Evolutionary conservation across 495 filamentous ascomycete genomes (phyloP), one percentile per base, ranked within the genome.

Genomic region (Zalerion maritima): DNA sequence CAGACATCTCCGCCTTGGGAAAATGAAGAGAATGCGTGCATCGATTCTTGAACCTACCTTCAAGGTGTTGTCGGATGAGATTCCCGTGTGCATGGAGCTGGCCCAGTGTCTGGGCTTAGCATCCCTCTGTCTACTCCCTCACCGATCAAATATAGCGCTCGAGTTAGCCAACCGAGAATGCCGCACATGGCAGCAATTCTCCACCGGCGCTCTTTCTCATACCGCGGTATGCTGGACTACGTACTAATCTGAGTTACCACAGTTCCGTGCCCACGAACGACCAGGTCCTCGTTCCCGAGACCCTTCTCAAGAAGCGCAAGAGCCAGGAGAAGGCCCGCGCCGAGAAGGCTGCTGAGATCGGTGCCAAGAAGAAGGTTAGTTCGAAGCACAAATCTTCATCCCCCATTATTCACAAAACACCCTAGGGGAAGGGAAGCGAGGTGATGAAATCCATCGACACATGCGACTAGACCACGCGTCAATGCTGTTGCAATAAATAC

Each of bases 301-400:
- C 86, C 45, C 81, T 94, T 52, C 77, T 94, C 50, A 97, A 94
- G 80, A 97, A 97, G 80, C 85, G 89, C 72, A 97, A 96, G 83
- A 78, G 72, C 59, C 87, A 94, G 67, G 89, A 97, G 75, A 92
- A 94, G 73, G 81, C 83, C 51, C 77, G 83, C 52, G 87, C 87
- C 60, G 78, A 84, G 57, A 72, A 73, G 46, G 60, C 73, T 42
- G 75, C 77, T 37, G 82, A 86, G 55, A 59, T 73, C 36, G 69
- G 80, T 57, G 73, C 87, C 67, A 78, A 73, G 64, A 92, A 85
- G 69, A 72, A 83, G 73, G 89, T 96, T 52, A 50, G 81, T 77
- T 15, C 24, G 32, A 31, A 35, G 31, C 33, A 29, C 36, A 21
- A 23, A 29, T 32, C 41, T 37, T 38, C 42, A 44, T 37, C 40